Conservation (phyloP, 352 stramenopile genomes). For the Globisporangium cystogenes region DNA sequence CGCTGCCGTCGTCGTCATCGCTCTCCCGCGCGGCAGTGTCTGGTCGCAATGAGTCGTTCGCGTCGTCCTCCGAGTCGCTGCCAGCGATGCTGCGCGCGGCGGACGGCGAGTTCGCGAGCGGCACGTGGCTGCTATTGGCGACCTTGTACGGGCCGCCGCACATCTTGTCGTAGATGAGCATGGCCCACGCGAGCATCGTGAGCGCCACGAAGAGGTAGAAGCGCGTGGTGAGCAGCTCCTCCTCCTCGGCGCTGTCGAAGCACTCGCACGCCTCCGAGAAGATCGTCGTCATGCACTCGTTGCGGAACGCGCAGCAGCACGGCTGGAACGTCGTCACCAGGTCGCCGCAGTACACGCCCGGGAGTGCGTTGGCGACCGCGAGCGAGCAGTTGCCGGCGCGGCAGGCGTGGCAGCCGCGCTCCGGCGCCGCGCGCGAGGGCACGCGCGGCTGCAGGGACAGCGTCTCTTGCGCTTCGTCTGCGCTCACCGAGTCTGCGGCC, state of each 20-base stretch:
- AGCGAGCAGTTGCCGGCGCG: slow-evolving; percentile 61
- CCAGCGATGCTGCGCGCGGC: slow-evolving; percentile 22
- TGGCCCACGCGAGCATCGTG: slow-evolving; percentile 45
- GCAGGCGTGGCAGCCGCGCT: slow-evolving; percentile 53
- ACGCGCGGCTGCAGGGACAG: background rate
- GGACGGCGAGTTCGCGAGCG: slow-evolving; percentile 51
- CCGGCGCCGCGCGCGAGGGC: slow-evolving; percentile 2
- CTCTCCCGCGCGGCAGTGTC: background rate
- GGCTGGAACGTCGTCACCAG: slow-evolving; percentile 56
- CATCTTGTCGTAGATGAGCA: slow-evolving; percentile 74
- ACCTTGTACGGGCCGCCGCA: slow-evolving; percentile 70
- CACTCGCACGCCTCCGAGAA: slow-evolving; percentile 69
- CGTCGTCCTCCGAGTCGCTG: slow-evolving; percentile 30
- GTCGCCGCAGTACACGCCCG: slow-evolving; percentile 65
- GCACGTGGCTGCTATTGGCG: slow-evolving; percentile 70
- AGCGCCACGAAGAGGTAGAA: slow-evolving; percentile 73
- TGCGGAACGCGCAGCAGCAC: slow-evolving; percentile 70
- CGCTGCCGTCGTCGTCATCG: background rate
- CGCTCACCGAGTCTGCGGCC: background rate
- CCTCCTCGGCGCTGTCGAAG: slow-evolving; percentile 46
- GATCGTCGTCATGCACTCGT: slow-evolving; percentile 75
- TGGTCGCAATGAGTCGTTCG: slow-evolving; percentile 4
- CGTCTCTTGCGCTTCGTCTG: background rate
- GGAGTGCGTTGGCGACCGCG: slow-evolving; percentile 40
- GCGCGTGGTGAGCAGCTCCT: slow-evolving; percentile 56